Conservation (phyloP, 2,329 filamentous ascomycete genomes). For the Purpureocillium takamizusanense region DNA sequence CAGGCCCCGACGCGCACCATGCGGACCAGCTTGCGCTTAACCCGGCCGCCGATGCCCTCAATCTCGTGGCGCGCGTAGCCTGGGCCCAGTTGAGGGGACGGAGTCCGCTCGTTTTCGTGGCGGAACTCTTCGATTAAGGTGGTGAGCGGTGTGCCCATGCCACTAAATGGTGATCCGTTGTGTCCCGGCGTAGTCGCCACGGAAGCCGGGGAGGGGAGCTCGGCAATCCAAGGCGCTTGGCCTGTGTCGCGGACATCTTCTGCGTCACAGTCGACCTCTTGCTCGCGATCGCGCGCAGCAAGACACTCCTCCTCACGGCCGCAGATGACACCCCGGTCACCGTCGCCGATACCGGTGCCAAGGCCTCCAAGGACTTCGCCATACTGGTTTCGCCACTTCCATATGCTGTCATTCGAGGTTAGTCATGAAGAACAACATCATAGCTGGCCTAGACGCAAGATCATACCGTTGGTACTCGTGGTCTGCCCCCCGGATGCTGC, state of each 20-base stretch:
- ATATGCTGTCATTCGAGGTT: conserved; percentile 43
- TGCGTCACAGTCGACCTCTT: conserved; percentile 80
- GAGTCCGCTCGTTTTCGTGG: conserved; percentile 29
- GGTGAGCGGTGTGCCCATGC: conserved; percentile 12
- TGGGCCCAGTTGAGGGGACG: conserved; percentile 46
- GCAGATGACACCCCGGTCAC: conserved; percentile 80
- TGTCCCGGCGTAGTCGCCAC: conserved; percentile 8
- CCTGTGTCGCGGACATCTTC: conserved; percentile 52
- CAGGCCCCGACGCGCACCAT: conserved; percentile 74
- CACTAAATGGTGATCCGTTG: conserved; percentile 7
- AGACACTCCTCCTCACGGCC: conserved; percentile 70
- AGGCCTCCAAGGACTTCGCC: conserved; percentile 71
- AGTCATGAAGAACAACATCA: too few species aligned
- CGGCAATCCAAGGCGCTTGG: conserved; percentile 9
- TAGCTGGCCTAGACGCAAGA: not conserved
- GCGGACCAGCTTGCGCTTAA: conserved; percentile 82
- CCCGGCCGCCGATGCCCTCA: conserved; percentile 77
- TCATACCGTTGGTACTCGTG: conserved; percentile 48
- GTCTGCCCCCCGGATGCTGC: conserved; percentile 54
- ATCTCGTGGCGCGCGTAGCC: conserved; percentile 85
- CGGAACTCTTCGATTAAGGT: conserved; percentile 20
- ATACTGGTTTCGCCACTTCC: conserved; percentile 85
- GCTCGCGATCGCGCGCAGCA: conserved; percentile 67
- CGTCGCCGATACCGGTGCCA: conserved; percentile 81
- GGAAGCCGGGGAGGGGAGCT: conserved; percentile 11